phyloP scores from a whole-genome alignment of 2,329 filamentous ascomycete genomes.

The Nigrospora osmanthi region DNA sequence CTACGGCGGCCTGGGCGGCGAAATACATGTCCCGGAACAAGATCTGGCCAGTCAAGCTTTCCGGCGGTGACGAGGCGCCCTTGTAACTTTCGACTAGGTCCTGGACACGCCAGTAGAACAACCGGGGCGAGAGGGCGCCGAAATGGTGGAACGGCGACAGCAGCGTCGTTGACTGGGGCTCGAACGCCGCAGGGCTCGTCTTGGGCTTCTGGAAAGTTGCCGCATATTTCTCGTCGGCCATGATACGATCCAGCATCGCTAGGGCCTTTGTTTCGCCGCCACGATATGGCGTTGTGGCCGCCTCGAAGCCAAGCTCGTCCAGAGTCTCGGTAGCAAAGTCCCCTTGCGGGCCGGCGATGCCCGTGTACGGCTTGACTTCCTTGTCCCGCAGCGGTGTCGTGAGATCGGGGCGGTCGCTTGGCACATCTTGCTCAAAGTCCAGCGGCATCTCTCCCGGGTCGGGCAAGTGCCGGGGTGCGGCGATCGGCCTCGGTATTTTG shows the following conservation, averaged over 20 bases:
- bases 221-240: constrained; percentile 56
- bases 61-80: constrained; percentile 53
- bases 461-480: constrained; percentile 50
- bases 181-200: constrained; percentile 66
- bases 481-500: constrained; percentile 46
- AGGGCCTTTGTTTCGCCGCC: constrained; percentile 66
- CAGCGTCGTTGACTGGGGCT: constrained; percentile 65
- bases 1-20: constrained; percentile 63
- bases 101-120: constrained; percentile 66
- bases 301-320: constrained; percentile 59
- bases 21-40: constrained; percentile 83
- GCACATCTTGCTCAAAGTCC: constrained; percentile 44
- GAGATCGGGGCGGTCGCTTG: constrained; percentile 45
- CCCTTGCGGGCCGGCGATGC: constrained; percentile 56
- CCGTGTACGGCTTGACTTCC: constrained; percentile 48
- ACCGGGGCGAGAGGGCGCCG: constrained; percentile 59
- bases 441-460: constrained; percentile 55
- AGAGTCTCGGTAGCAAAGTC: constrained; percentile 67
- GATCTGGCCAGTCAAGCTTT: constrained; percentile 64
- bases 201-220: constrained; percentile 71
- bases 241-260: constrained; percentile 46
- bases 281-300: constrained; percentile 57
- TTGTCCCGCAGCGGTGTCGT: constrained; percentile 48
- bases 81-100: constrained; percentile 51
- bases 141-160: constrained; percentile 71